Evolutionary conservation across 306 rosid genomes (phyloP).

Genomic region (Trifolium fragiferum): DNA sequence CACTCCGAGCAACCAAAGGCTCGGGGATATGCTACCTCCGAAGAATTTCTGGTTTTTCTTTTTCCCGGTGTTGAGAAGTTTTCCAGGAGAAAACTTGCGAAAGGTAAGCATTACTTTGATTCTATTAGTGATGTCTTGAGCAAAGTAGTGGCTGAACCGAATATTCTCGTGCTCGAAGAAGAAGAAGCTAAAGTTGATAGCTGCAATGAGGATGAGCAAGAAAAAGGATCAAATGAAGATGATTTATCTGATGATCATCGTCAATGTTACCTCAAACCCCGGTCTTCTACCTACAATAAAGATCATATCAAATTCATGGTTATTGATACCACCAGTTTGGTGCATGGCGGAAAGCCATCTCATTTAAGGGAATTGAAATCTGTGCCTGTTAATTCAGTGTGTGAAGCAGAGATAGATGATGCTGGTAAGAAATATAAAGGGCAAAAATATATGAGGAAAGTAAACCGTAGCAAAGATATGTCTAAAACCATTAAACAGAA

Average conservation of each 20-base stretch:
- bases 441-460: slow-evolving; percentile 22
- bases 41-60: not conserved
- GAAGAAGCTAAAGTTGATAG: slow-evolving; percentile 39
- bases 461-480: slow-evolving; percentile 44
- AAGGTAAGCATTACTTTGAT: slow-evolving; percentile 78
- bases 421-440: slow-evolving; percentile 33
- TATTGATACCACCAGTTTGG: slow-evolving; percentile 45
- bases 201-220: slow-evolving; percentile 13
- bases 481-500: slow-evolving; percentile 39
- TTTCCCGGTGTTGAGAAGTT: not conserved
- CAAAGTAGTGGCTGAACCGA: slow-evolving; percentile 42
- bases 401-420: slow-evolving; percentile 41
- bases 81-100: slow-evolving; percentile 47
- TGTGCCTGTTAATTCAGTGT: slow-evolving; percentile 46
- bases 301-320: not conserved
- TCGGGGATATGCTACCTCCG: not conserved
- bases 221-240: slow-evolving; percentile 45
- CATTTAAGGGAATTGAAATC: slow-evolving; percentile 56
- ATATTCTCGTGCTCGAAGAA: slow-evolving; percentile 72
- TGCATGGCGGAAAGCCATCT: slow-evolving; percentile 53
- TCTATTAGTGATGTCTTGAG: slow-evolving; percentile 74
- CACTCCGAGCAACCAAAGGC: not conserved
- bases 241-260: not conserved
- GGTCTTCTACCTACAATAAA: slow-evolving; percentile 3
- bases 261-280: slow-evolving; percentile 13